Base-by-base conservation (phyloP, 2,329 filamentous ascomycete genomes). In the Colletotrichum destructivum region DNA sequence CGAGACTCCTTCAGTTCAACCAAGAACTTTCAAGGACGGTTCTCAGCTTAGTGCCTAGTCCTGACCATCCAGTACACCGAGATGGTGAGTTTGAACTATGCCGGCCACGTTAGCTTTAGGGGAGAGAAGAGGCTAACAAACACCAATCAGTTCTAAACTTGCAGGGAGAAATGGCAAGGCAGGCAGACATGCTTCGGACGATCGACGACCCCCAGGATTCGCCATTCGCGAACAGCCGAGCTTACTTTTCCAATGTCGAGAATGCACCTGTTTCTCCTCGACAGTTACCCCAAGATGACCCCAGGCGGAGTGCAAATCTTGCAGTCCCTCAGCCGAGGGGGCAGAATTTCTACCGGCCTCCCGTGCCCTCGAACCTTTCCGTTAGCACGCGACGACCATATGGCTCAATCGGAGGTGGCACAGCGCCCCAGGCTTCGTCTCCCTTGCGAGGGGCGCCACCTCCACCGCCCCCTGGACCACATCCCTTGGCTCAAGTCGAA, bases 211-310 rank as follows among this genome's bases (percentile, higher is more conserved):
- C 91, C 46, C 90, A 92, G 70, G 95, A 97, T 70, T 86, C 86
- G 72, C 84, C 89, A 59, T 88, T 91, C 77, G 88, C 89, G 42
- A 89, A 88, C 73, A 90, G 91, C 72, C 91, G 90, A 73, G 87
- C 89, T 59, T 93, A 91, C 81, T 91, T 94, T 75, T 84, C 88
- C 54, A 88, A 87, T 75, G 83, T 93, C 31, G 93, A 95, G 74
- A 91, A 93, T 72, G 89, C 92, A 1, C 95, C 95, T 13, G 88
- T 98, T 49, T 98, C 96, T 51, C 96, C 96, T 23, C 91, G 95
- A 74, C 95, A 98, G 82, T 84, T 95, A 75, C 90, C 95, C 12
- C 93, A 95, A 78, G 95, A 98, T 77, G 96, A 98, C 71, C 89
- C 91, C 66, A 91, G 95, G 72, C 89, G 93, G 35, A 62, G 38